Evolutionary conservation across 2,329 filamentous ascomycete species (phyloP), one percentile per base, ranked within the genome.

Genomic region (Diplodia scrobiculata): DNA sequence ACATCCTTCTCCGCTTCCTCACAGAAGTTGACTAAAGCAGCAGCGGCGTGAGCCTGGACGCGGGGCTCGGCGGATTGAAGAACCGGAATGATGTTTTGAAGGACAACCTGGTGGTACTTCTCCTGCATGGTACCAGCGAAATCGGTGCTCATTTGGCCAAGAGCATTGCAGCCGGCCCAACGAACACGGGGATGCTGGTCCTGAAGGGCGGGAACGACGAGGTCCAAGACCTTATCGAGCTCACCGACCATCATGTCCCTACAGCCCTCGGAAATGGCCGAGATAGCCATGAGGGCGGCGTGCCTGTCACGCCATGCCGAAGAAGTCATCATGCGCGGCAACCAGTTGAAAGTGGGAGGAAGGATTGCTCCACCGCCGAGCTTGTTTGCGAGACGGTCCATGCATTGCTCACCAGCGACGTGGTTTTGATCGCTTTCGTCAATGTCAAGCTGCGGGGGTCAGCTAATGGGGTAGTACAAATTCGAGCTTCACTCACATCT

Each of bases 61-160:
- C 95, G 66, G 19, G 92, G 91, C 77, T 99, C 94, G 0, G 91
- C 86, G 1, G 92, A 96, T 73, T 93, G 87, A 5, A 99, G 85
- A 0, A 97, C 94, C 0, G 94, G 93, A 64, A 99, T 92, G 65
- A 99, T 95, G 71, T 92, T 92, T 71, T 89, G 91, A 62, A 99
- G 84, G 17, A 99, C 91, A 52, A 89, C 84, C 69, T 91, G 87
- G 77, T 97, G 95, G 78, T 96, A 96, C 73, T 97, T 95, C 71
- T 91, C 90, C 79, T 99, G 95, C 94, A 99, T 98, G 11, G 91
- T 96, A 13, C 93, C 93, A 13, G 96, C 94, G 77, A 99, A 99
- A 75, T 99, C 95, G 36, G 95, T 99, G 81, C 94, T 98, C 95
- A 99, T 99, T 79, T 99, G 95, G 32, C 95, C 95, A n/a, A 99